phyloP scores from a whole-genome alignment of 164 flowering plant species.

The Chloranthus sessilifolius region DNA sequence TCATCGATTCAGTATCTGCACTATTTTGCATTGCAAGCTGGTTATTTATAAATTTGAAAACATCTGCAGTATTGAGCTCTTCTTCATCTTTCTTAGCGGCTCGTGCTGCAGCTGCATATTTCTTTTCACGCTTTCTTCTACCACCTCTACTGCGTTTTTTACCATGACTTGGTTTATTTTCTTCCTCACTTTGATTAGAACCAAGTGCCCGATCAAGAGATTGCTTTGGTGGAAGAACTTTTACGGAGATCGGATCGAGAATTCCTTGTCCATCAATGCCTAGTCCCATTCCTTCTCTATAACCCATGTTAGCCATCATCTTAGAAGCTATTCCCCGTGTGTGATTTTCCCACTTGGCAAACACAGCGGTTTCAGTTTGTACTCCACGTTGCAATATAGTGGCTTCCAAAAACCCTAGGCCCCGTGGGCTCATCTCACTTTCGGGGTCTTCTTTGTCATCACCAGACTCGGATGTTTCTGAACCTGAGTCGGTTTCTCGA shows the following conservation, averaged over 20 bases:
- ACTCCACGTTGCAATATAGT: constrained; percentile 51
- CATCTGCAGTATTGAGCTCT: constrained; percentile 51
- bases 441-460: constrained; percentile 50
- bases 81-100: constrained; percentile 48
- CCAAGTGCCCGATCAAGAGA: constrained; percentile 75
- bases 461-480: constrained; percentile 47
- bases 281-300: constrained; percentile 93
- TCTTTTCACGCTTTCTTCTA: constrained; percentile 81
- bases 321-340: constrained; percentile 96
- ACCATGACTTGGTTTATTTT: constrained; percentile 13
- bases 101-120: constrained; percentile 59
- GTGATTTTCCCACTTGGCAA: constrained; percentile 97
- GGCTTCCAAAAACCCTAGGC: constrained; percentile 74
- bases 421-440: constrained; percentile 24
- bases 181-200: constrained; percentile 25
- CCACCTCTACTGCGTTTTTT: constrained; percentile 88
- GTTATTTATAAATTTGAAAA: constrained; percentile 73
- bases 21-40: constrained; percentile 59
- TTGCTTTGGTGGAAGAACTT: constrained; percentile 80
- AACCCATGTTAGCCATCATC: constrained; percentile 99
- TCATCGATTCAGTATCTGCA: constrained; percentile 27
- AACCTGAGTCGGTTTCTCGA: constrained; percentile 25
- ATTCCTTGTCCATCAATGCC: constrained; percentile 85
- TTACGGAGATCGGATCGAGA: constrained; percentile 65
- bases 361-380: constrained; percentile 76